phyloP scores from a whole-genome alignment of 805 yeast genomes.

The Candida ficus region DNA sequence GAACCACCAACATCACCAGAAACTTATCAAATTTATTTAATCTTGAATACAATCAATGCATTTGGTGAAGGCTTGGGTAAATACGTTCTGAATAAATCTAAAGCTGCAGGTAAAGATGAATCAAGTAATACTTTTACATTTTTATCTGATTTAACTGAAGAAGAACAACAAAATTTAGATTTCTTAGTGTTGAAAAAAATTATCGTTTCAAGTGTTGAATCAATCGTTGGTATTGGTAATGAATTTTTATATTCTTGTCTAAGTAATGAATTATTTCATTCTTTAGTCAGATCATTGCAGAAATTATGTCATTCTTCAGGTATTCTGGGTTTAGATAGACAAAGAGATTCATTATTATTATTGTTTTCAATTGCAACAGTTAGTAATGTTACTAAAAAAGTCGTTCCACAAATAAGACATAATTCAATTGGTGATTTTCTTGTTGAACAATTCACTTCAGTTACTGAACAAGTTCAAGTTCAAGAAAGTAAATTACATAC shows the following conservation, averaged over 20 bases:
- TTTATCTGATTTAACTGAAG: constrained; percentile 9
- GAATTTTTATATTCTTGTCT: constrained; percentile 58
- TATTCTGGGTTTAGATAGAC: constrained; percentile 47
- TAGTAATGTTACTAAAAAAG: constrained; percentile 31
- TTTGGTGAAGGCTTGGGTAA: constrained; percentile 67
- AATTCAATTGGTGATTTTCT: constrained; percentile 45
- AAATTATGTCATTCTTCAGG: constrained; percentile 82
- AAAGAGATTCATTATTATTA: constrained; percentile 54
- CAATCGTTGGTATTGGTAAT: constrained; percentile 40
- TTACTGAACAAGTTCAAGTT: constrained; percentile 7
- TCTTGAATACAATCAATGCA: constrained; percentile 45
- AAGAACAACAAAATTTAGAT: constrained; percentile 11
- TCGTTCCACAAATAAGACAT: constrained; percentile 21
- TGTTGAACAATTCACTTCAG: constrained; percentile 36
- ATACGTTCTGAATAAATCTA: constrained; percentile 40
- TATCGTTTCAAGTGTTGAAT: constrained; percentile 32
- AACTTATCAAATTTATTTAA: constrained; percentile 56
- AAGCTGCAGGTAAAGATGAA: constrained; percentile 4
- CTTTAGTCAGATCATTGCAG: constrained; percentile 67
- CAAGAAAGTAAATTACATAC: constrained; percentile 26
- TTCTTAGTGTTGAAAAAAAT: constrained; percentile 20
- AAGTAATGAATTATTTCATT: constrained; percentile 67
- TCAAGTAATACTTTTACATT: constrained; percentile 11
- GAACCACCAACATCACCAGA: constrained; percentile 70
- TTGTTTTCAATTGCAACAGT: constrained; percentile 43